Evolutionary conservation across 306 rosid genomes (phyloP), one percentile per base, ranked within the genome.

Genomic region (Senna siamea): DNA sequence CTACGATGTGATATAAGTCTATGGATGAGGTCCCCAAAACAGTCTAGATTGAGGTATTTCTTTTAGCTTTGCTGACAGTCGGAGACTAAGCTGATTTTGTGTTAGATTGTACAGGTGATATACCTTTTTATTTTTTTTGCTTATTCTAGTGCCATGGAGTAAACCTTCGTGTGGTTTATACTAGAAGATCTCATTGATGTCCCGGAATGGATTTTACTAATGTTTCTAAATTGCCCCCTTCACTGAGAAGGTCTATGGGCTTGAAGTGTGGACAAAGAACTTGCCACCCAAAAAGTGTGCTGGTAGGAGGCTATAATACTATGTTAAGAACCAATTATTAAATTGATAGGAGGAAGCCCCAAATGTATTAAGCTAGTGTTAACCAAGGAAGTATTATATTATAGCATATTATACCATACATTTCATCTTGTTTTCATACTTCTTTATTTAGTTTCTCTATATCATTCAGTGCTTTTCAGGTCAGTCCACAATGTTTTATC

Each of bases 381-480:
- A 54, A 54, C 8, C 32, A 50, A 50, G 55, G n/a, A 54, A 22
- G 34, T 54, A 54, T 54, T 54, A 1, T 22, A 9, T 26, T 26
- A 26, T 26, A 26, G 11, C 34, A 54, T 12, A 4, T 54, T 26
- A 22, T 54, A 10, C 7, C 12, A 54, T 54, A 54, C 15, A 9
- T 20, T 20, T 53, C 32, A 53, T 54, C 30, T 26, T 26, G 34
- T 22, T 23, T 54, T 10, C 34, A 1, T 22, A 54, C 53, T 37
- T 54, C 53, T 37, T 54, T 71, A 10, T 41, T 38, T 69, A 55
- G 54, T 77, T 69, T 77, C 34, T 54, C 34, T 22, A 54, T 22
- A 5, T 54, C 60, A 22, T 54, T 54, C n/a, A 20, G 15, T 54
- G 34, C 7, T 54, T 22, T 20, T 22, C 23, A 3, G 6, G 34